These are phyloP conservation scores for Sporisorium sorghi DNA, from an alignment of 1,284 basidiomycete genomes.

Conservation along the genomic window DNA sequence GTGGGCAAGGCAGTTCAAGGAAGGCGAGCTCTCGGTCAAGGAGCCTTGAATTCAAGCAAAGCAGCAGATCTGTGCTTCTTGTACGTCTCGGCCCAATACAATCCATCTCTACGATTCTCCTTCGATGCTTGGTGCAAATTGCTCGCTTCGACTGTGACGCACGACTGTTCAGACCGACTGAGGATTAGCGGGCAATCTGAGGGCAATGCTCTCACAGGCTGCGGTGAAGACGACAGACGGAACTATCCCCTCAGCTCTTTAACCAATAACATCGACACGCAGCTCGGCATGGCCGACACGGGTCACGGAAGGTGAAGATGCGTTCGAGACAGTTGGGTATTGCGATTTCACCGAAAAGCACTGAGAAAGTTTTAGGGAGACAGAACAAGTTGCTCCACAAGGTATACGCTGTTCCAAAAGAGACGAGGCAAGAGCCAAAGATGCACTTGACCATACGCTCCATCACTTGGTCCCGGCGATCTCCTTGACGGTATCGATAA, in stretches of 20 bases:
- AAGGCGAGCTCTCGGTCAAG: conserved; percentile 65
- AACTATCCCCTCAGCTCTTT: too few relatives aligned
- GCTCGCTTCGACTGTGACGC: too few relatives aligned
- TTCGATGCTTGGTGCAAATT: not conserved
- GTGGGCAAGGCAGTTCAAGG: conserved; percentile 68
- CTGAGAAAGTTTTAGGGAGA: not conserved
- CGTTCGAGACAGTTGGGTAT: not conserved
- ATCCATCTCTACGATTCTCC: conserved; percentile 1
- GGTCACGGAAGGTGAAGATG: too few relatives aligned
- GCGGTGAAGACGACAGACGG: too few relatives aligned
- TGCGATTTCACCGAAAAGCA: not conserved
- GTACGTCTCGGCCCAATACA: not conserved
- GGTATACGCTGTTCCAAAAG: not conserved
- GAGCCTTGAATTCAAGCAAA: conserved; percentile 50
- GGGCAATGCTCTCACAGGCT: too few relatives aligned
- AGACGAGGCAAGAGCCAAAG: not conserved
- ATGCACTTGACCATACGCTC: too few relatives aligned
- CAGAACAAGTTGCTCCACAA: not conserved
- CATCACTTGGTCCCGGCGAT: conserved; percentile 37
- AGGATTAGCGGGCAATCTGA: too few relatives aligned
- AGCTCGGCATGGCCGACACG: too few relatives aligned
- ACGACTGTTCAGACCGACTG: too few relatives aligned
- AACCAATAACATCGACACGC: too few relatives aligned
- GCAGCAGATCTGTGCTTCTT: not conserved
- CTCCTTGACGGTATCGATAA: conserved; percentile 59